Conservation (phyloP, 78 protist genomes). For the Dictyostelium purpureum region DNA sequence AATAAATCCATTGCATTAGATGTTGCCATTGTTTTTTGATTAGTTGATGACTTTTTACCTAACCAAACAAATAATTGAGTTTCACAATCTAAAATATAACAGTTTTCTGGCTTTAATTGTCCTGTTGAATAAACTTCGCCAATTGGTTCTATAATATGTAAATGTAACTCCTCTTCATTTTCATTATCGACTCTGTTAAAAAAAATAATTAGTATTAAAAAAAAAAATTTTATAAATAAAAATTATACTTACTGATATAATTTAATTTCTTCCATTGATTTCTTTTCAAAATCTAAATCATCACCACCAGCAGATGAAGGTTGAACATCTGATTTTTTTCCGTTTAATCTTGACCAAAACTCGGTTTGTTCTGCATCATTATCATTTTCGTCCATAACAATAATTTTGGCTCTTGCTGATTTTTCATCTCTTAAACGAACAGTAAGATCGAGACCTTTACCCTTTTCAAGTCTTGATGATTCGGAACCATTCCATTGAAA, state of each 20-base stretch:
- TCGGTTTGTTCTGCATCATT: not conserved
- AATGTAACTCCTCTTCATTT: not conserved
- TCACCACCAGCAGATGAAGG: conserved; percentile 4
- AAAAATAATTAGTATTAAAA: not conserved
- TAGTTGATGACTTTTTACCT: not conserved
- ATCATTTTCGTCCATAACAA: conserved; percentile 20
- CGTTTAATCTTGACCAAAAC: conserved; percentile 14
- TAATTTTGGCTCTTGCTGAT: conserved; percentile 7
- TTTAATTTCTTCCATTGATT: conserved; percentile 14
- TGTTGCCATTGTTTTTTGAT: not conserved
- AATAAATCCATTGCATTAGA: conserved; percentile 8
- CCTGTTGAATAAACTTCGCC: not conserved
- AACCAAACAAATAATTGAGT: conserved; percentile 40
- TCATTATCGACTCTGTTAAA: not conserved
- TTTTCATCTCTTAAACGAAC: conserved; percentile 17
- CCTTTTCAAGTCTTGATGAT: not conserved
- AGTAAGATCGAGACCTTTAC: conserved; percentile 35
- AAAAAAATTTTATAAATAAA: not conserved
- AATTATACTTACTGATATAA: not conserved
- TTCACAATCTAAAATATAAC: conserved; percentile 51
- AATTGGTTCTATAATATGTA: not conserved
- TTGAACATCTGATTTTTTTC: not conserved
- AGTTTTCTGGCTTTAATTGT: not conserved
- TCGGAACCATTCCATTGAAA: conserved; percentile 70
- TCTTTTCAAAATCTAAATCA: conserved; percentile 39